These are phyloP conservation scores for Monosporozyma aerobia DNA, from an alignment of 805 yeast genomes.

Conservation along the genomic window DNA sequence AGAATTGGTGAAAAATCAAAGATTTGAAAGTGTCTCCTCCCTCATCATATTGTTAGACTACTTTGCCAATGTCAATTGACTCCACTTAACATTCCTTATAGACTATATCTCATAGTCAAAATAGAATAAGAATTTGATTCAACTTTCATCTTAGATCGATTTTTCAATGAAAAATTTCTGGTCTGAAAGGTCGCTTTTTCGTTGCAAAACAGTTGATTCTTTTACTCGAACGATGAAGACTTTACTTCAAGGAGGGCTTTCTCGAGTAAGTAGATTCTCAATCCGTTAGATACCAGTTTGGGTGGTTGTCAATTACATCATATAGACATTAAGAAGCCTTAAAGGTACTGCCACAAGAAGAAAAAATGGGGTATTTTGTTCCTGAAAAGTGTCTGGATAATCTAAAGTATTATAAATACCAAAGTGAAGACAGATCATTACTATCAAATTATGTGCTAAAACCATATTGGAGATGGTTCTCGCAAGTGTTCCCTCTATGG, in stretches of 20 bases:
- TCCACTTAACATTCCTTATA: neutral
- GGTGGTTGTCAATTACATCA: neutral
- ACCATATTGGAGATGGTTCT: slow-evolving; percentile 74
- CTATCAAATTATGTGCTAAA: slow-evolving; percentile 70
- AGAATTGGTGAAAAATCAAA: neutral
- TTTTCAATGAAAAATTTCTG: neutral
- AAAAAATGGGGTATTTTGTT: slow-evolving; percentile 56
- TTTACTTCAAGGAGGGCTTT: neutral
- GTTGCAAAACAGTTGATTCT: neutral
- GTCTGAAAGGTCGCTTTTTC: neutral
- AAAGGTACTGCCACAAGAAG: neutral
- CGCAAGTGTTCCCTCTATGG: slow-evolving; percentile 65
- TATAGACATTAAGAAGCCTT: neutral
- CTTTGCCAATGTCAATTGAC: neutral
- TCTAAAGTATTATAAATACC: slow-evolving; percentile 51
- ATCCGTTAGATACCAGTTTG: neutral
- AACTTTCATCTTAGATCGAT: neutral
- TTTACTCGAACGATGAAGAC: neutral
- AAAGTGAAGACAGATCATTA: slow-evolving; percentile 74
- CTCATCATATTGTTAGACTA: no score
- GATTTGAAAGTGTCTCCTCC: no score
- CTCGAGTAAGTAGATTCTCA: neutral
- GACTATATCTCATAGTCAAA: no score
- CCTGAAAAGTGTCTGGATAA: slow-evolving; percentile 43
- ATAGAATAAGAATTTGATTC: no score